phyloP scores from a whole-genome alignment of 2,329 filamentous ascomycete species.

The Hymenoscyphus scutula region DNA sequence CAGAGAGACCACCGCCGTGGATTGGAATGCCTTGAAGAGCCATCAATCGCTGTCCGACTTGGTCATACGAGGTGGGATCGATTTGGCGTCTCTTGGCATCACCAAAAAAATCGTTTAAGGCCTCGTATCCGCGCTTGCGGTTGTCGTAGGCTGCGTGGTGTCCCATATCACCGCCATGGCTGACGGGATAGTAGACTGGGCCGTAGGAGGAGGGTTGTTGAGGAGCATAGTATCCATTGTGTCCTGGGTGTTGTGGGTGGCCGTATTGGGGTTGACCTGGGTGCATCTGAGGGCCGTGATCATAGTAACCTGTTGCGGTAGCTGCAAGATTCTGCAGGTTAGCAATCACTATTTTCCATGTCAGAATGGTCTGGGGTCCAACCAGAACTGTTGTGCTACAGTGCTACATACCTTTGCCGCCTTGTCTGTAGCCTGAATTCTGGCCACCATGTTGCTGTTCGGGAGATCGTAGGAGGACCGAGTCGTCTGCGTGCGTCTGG shows the following conservation, averaged over 20 bases:
- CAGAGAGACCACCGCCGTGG: slow-evolving; percentile 51
- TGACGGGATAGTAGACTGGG: slow-evolving; percentile 76
- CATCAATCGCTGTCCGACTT: slow-evolving; percentile 85
- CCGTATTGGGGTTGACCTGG: slow-evolving; percentile 50
- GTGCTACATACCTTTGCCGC: slow-evolving; percentile 35
- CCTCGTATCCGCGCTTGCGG: slow-evolving; percentile 82
- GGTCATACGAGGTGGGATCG: slow-evolving; percentile 83
- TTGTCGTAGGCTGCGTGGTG: slow-evolving; percentile 65
- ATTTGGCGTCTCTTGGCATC: slow-evolving; percentile 89
- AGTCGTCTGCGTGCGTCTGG: slow-evolving; percentile 90
- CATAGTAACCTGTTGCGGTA: slow-evolving; percentile 51
- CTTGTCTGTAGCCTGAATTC: slow-evolving; percentile 52
- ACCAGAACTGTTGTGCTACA: slow-evolving; percentile 22
- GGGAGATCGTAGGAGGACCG: slow-evolving; percentile 56
- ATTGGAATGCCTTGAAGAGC: slow-evolving; percentile 71
- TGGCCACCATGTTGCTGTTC: slow-evolving; percentile 34
- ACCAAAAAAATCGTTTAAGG: slow-evolving; percentile 90
- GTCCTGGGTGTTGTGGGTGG: slow-evolving; percentile 52
- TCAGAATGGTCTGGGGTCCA: slow-evolving; percentile 31
- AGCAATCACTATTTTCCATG: slow-evolving; percentile 33
- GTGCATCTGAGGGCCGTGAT: slow-evolving; percentile 61
- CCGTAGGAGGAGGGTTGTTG: slow-evolving; percentile 59
- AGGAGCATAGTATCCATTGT: slow-evolving; percentile 51
- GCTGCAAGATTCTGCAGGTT: slow-evolving; percentile 36
- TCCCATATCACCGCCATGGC: slow-evolving; percentile 61